Conservation (phyloP, 495 filamentous ascomycete species). For the Venustampulla echinocandica region DNA sequence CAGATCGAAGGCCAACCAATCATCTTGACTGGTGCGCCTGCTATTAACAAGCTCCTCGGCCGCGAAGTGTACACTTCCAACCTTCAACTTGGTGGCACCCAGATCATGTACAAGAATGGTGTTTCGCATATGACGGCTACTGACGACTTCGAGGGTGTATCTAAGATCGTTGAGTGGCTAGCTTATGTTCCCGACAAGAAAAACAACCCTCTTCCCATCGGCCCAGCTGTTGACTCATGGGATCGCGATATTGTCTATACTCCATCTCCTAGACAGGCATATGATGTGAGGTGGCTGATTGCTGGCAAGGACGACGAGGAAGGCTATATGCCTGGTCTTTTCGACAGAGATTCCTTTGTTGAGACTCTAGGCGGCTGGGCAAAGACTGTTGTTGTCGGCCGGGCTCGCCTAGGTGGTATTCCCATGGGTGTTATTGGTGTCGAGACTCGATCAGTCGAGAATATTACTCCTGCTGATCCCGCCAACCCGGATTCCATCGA, state of each 20-base stretch:
- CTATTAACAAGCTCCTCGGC: slow-evolving; percentile 95
- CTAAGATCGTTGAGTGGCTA: slow-evolving; percentile 97
- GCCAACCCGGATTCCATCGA: slow-evolving; percentile 98
- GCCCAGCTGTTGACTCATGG: slow-evolving; percentile 77
- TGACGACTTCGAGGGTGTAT: slow-evolving; percentile 95
- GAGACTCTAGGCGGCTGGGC: slow-evolving; percentile 97
- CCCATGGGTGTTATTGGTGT: slow-evolving; percentile 98
- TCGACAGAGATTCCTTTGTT: slow-evolving; percentile 93
- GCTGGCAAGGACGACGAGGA: slow-evolving; percentile 81
- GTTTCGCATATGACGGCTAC: slow-evolving; percentile 97
- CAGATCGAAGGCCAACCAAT: slow-evolving; percentile 99
- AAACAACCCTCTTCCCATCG: slow-evolving; percentile 78
- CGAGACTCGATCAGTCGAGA: slow-evolving; percentile 92
- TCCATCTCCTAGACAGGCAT: slow-evolving; percentile 79
- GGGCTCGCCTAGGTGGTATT: slow-evolving; percentile 93
- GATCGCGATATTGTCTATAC: slow-evolving; percentile 83
- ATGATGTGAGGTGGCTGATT: slow-evolving; percentile 91
- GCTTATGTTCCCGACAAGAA: slow-evolving; percentile 94
- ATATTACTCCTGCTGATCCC: slow-evolving; percentile 94
- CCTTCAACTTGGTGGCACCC: slow-evolving; percentile 95
- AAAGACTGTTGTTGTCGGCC: slow-evolving; percentile 90
- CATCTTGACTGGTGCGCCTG: slow-evolving; percentile 94
- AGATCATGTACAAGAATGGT: slow-evolving; percentile 99
- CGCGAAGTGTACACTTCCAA: slow-evolving; percentile 99
- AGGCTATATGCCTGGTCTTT: slow-evolving; percentile 78